Percentiles rank a stretch among this genome's conserved stretches.
Evolutionary conservation across 768 basidiomycete species (phyloP).

Genomic region (Epithele typhae): DNA sequence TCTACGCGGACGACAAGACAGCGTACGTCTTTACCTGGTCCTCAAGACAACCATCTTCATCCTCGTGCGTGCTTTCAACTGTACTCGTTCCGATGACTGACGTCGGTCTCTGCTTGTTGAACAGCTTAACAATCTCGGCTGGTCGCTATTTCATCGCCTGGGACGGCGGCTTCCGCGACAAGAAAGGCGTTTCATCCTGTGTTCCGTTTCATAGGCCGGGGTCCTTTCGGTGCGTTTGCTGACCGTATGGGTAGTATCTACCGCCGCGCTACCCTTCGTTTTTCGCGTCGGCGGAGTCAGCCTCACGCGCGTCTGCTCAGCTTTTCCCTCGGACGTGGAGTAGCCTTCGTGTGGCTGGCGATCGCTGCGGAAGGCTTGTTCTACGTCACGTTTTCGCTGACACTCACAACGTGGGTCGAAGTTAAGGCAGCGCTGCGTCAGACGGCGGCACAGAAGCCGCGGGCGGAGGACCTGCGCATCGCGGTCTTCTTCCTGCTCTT

Average conservation of each 20-base stretch:
- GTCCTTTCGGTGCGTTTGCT: constrained; percentile 55
- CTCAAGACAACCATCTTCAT: constrained; percentile 5
- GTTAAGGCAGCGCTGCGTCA: constrained; percentile 43
- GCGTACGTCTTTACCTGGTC: constrained; percentile 65
- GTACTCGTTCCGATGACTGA: no score
- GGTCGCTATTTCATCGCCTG: constrained; percentile 42
- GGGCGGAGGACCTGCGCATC: constrained; percentile 60
- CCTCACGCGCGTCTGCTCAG: constrained; percentile 49
- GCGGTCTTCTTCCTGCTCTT: constrained; percentile 84
- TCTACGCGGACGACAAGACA: constrained; percentile 66
- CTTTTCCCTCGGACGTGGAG: constrained; percentile 68
- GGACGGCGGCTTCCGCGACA: constrained; percentile 58
- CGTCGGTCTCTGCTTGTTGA: background rate
- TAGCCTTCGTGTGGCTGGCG: constrained; percentile 75
- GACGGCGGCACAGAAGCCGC: constrained; percentile 17
- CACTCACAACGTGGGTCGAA: constrained; percentile 63
- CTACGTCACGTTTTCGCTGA: constrained; percentile 62
- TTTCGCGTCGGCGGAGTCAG: constrained; percentile 26
- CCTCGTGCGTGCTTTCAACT: constrained; percentile 6
- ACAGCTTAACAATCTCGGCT: constrained; percentile 7
- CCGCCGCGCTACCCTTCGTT: constrained; percentile 49
- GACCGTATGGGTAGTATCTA: constrained; percentile 38
- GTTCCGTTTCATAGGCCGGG: constrained; percentile 65
- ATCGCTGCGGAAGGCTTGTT: constrained; percentile 82
- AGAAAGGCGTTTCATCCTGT: constrained; percentile 56